Conservation (phyloP, 2,329 filamentous ascomycete species). For the Botrytis byssoidea region DNA sequence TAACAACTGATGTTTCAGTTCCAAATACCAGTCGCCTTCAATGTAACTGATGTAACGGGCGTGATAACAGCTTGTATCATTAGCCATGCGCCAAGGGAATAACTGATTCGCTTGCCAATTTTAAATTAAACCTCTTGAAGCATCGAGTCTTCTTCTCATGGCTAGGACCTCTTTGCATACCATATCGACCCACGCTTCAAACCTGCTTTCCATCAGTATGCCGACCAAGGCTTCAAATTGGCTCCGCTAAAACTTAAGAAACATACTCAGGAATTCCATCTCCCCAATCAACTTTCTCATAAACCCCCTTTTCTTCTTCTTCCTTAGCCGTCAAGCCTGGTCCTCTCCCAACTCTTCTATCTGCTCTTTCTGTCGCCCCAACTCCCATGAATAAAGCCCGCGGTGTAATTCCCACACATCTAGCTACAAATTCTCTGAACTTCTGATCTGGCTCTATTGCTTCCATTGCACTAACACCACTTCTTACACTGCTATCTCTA, state of each 20-base stretch:
- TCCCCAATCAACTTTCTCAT: conserved; percentile 11
- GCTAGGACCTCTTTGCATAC: conserved; percentile 13
- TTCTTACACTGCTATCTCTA: neutral
- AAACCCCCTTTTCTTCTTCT: neutral
- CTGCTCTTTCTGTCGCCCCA: neutral
- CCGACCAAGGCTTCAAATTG: fast-evolving
- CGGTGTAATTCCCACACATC: neutral
- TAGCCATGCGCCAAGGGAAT: neutral
- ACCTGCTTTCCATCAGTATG: neutral
- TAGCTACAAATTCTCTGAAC: conserved; percentile 15
- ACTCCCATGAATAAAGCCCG: conserved; percentile 11
- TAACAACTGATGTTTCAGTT: neutral
- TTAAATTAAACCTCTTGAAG: neutral
- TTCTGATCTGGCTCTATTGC: conserved; percentile 5
- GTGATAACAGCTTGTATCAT: neutral
- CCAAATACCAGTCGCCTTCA: neutral
- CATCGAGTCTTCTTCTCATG: conserved; percentile 15
- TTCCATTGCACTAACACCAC: neutral
- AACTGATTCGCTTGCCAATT: neutral
- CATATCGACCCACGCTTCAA: conserved; percentile 16
- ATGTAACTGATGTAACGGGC: neutral
- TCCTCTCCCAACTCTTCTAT: conserved; percentile 7
- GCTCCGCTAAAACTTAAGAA: neutral
- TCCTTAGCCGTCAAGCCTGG: neutral
- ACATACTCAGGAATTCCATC: conserved; percentile 3